These are phyloP conservation scores for Saccharomyces pastorianus DNA, from an alignment of 1,139 yeast species.

Conservation along the genomic window DNA sequence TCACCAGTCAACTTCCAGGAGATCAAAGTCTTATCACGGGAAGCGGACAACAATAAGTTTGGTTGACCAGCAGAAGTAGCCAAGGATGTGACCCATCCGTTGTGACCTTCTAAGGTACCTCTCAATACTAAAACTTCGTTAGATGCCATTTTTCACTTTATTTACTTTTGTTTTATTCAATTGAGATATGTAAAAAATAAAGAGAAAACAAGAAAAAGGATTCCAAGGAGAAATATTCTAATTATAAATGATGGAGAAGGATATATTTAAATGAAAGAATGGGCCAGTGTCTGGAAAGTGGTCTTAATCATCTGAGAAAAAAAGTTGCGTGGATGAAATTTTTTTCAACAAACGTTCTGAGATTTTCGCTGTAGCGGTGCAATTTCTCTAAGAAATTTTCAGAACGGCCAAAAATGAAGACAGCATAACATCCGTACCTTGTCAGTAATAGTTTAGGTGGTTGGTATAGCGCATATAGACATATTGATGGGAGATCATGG, in stretches of 20 bases:
- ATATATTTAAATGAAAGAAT: background rate
- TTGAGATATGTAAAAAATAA: background rate
- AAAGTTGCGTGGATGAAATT: constrained; percentile 1
- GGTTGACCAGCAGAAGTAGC: constrained; percentile 99
- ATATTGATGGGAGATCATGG: too few relatives aligned
- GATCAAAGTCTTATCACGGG: constrained; percentile 97
- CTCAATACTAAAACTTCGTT: constrained; percentile 96
- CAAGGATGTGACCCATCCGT: constrained; percentile 95
- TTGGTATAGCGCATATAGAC: too few relatives aligned
- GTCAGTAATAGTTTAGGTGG: too few relatives aligned
- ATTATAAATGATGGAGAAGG: background rate
- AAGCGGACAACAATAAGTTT: constrained; percentile 94
- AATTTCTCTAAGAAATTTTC: constrained; percentile 14
- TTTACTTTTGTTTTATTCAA: background rate
- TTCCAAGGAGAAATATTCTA: background rate
- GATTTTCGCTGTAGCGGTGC: constrained; percentile 15
- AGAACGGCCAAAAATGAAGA: constrained; percentile 10
- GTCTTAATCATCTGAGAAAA: background rate
- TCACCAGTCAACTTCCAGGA: constrained; percentile 98
- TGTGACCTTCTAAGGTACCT: constrained; percentile 96
- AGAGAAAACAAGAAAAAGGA: background rate
- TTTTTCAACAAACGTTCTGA: constrained; percentile 21
- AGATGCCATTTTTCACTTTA: constrained; percentile 38
- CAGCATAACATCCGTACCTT: constrained; percentile 11
- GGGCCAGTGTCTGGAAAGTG: background rate